Conservation (phyloP, 2,329 filamentous ascomycete species). For the Scopulariopsis brevicaulis region DNA sequence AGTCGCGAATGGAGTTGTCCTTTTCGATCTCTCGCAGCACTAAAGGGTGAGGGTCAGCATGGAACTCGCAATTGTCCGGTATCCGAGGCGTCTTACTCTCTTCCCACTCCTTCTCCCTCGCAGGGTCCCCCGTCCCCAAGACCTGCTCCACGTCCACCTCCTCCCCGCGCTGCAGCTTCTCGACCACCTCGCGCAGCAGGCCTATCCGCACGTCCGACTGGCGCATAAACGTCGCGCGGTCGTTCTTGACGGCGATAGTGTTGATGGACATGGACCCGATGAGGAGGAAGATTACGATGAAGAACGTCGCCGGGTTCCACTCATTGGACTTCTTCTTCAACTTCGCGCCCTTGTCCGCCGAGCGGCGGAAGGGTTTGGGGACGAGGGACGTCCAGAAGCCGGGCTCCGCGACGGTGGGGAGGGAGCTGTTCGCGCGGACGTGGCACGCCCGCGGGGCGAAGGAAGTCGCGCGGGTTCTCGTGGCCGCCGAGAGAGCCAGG, state of each 20-base stretch:
- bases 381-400: slow-evolving; percentile 61
- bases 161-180: slow-evolving; percentile 58
- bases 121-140: slow-evolving; percentile 66
- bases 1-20: slow-evolving; percentile 42
- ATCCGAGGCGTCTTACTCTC: slow-evolving; percentile 44
- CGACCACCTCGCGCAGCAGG: slow-evolving; percentile 63
- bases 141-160: slow-evolving; percentile 75
- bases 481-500: background rate
- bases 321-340: slow-evolving; percentile 36
- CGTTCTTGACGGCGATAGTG: slow-evolving; percentile 70
- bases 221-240: slow-evolving; percentile 60
- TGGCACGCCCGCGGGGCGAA: background rate
- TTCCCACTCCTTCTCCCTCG: slow-evolving; percentile 78
- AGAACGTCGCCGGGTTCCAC: slow-evolving; percentile 77
- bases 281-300: slow-evolving; percentile 69
- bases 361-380: slow-evolving; percentile 50
- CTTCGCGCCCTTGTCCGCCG: slow-evolving; percentile 15
- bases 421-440: slow-evolving; percentile 22
- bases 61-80: background rate
- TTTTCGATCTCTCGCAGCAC: slow-evolving; percentile 56
- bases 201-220: slow-evolving; percentile 70
- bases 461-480: background rate
- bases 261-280: slow-evolving; percentile 96
- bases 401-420: slow-evolving; percentile 40
- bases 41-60: slow-evolving; percentile 15